Evolutionary conservation across 2,329 filamentous ascomycete species (phyloP).

Genomic region (Alternaria viburni): DNA sequence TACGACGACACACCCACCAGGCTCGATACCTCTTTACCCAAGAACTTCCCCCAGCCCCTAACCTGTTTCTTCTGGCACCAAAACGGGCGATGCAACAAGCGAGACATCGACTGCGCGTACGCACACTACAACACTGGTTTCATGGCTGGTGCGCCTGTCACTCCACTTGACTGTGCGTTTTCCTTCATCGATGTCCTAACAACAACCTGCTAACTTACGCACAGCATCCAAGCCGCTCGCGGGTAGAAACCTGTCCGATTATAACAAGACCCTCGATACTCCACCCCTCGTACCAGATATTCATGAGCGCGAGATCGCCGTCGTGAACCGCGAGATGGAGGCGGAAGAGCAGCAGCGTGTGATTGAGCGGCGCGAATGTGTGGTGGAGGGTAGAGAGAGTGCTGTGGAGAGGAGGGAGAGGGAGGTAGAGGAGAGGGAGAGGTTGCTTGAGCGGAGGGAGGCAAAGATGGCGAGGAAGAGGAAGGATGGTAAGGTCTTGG

Average conservation of each 20-base stretch:
- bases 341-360: not conserved
- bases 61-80: constrained; percentile 19
- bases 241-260: not conserved
- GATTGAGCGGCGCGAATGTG: not conserved
- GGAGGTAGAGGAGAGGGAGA: not conserved
- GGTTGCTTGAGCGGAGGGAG: not conserved
- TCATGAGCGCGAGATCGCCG: not conserved
- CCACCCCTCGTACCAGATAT: not conserved
- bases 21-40: constrained; percentile 1
- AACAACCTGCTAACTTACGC: not conserved
- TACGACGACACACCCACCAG: not conserved
- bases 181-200: not conserved
- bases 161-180: not conserved
- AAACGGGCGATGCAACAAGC: constrained; percentile 9
- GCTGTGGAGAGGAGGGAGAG: not conserved
- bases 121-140: constrained; percentile 7
- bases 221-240: not conserved
- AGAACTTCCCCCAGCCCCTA: constrained; percentile 10
- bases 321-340: not conserved
- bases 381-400: not conserved
- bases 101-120: constrained; percentile 7
- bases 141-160: not conserved
- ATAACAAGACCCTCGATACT: not conserved
- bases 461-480: not conserved
- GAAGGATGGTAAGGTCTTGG: not conserved